phyloP scores from a whole-genome alignment of 2,329 filamentous ascomycete genomes.

The Diaporthe capsici region DNA sequence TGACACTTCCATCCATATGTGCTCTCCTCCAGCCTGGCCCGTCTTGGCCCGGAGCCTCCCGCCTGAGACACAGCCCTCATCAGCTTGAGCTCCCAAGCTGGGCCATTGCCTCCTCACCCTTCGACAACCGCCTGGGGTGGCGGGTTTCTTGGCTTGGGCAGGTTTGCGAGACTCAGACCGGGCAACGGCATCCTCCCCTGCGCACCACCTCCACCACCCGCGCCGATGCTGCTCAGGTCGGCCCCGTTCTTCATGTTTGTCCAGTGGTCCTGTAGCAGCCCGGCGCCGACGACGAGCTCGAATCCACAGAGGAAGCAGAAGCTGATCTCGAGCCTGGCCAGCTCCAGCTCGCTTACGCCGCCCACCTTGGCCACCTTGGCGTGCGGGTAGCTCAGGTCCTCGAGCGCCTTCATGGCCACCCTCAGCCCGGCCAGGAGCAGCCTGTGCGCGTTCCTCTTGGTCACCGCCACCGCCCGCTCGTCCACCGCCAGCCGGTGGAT shows the following conservation, averaged over 20 bases:
- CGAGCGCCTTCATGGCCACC: conserved; percentile 94
- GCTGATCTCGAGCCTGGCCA: conserved; percentile 89
- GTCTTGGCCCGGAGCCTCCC: not conserved
- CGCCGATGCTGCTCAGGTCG: conserved; percentile 32
- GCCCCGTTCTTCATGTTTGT: conserved; percentile 66
- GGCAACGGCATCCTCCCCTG: conserved; percentile 23
- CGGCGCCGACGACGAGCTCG: conserved; percentile 76
- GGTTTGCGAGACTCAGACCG: conserved; percentile 30
- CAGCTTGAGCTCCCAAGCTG: not conserved
- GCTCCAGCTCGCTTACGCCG: conserved; percentile 85
- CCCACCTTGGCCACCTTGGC: conserved; percentile 87
- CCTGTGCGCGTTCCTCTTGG: conserved; percentile 87
- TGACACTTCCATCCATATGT: not conserved
- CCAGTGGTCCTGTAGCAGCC: conserved; percentile 75
- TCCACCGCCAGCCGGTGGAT: conserved; percentile 86
- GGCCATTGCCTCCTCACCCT: conserved; percentile 2
- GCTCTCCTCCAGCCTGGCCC: not conserved
- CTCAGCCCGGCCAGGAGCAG: conserved; percentile 86
- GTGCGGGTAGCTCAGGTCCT: conserved; percentile 91
- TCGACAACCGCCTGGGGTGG: conserved; percentile 15
- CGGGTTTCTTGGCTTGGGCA: conserved; percentile 21
- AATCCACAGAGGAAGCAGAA: conserved; percentile 91
- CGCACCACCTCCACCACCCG: conserved; percentile 8
- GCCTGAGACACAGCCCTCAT: not conserved
- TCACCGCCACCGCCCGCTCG: conserved; percentile 84